Evolutionary conservation across 495 filamentous ascomycete genomes (phyloP).

Genomic region (Chaetomium tenue): DNA sequence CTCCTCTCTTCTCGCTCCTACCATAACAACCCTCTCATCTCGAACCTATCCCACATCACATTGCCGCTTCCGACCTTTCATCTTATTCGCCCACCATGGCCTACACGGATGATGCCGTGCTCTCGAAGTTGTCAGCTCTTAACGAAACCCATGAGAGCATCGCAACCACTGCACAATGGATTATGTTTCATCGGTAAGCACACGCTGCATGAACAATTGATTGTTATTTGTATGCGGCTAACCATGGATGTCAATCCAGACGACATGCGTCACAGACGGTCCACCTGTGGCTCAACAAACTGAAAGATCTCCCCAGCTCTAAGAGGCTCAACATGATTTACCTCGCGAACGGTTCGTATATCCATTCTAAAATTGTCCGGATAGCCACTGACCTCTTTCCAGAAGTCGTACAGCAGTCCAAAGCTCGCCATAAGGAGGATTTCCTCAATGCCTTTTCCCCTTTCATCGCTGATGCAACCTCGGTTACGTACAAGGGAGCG

Average conservation of each 20-base stretch:
- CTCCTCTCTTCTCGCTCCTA: too few species aligned
- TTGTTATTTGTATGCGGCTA: slow-evolving; percentile 14
- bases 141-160: slow-evolving; percentile 97
- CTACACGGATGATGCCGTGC: slow-evolving; percentile 89
- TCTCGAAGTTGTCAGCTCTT: slow-evolving; percentile 88
- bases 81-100: slow-evolving; percentile 58
- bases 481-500: slow-evolving; percentile 81
- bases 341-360: slow-evolving; percentile 78
- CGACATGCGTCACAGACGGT: slow-evolving; percentile 86
- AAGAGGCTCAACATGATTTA: slow-evolving; percentile 92
- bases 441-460: slow-evolving; percentile 89
- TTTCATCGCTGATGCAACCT: slow-evolving; percentile 81
- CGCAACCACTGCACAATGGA: slow-evolving; percentile 94
- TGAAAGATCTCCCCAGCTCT: slow-evolving; percentile 77
- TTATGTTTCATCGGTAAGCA: slow-evolving; percentile 95
- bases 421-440: slow-evolving; percentile 83
- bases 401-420: slow-evolving; percentile 96
- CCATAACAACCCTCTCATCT: not conserved
- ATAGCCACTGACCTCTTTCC: slow-evolving; percentile 32
- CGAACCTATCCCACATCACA: slow-evolving; percentile 1
- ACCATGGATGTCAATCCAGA: slow-evolving; percentile 49
- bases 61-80: not conserved
- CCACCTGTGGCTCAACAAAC: slow-evolving; percentile 80
- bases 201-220: not conserved
- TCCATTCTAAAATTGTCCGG: not conserved